Evolutionary conservation across 1,284 basidiomycete species (phyloP), one percentile per base, ranked within the genome.

Genomic region (Termitomyces sp.): DNA sequence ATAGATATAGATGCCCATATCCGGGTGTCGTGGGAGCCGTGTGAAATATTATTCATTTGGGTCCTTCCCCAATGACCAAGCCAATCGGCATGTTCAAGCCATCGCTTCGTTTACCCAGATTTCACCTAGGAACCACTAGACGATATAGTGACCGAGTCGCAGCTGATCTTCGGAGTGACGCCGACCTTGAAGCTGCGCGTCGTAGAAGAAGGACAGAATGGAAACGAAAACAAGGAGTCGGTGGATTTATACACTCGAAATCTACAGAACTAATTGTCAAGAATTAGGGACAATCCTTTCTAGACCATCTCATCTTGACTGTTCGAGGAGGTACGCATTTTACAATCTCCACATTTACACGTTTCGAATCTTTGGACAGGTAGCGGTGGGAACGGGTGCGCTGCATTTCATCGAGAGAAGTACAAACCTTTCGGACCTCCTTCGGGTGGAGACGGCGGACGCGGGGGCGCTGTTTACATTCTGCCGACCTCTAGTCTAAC

Each of bases 361-460:
- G 53, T 59, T 52, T 53, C 31, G 26, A 90, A 38, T 87, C 85
- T 45, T 83, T 79, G 65, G 89, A 19, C 62, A 92, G 90, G 90
- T 44, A 86, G 80, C 65, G 94, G 93, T 21, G 90, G 92, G 0
- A 76, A 91, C 52, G 92, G 92, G 17, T 90, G 90, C 58, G 86
- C 87, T 13, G 89, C 90, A 2, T 92, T 94, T 62, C 84, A 90
- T 63, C 84, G 86, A 56, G 88, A 90, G 72, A 90, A 88, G 65
- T 90, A 79, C 70, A 82, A 82, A 57, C 81, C 86, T 0, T 82
- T 84, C 58, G 92, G 93, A 0, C 91, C 92, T 0, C 91, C 94
- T 0, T 92, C 90, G 9, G 94, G 94, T 1, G 94, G 94, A 1
- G 89, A 90, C 60, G 94, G 95, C 17, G 94, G 93, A 0, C 80